Base-by-base conservation (phyloP, 805 yeast species). In the Komagataella kurtzmanii region DNA sequence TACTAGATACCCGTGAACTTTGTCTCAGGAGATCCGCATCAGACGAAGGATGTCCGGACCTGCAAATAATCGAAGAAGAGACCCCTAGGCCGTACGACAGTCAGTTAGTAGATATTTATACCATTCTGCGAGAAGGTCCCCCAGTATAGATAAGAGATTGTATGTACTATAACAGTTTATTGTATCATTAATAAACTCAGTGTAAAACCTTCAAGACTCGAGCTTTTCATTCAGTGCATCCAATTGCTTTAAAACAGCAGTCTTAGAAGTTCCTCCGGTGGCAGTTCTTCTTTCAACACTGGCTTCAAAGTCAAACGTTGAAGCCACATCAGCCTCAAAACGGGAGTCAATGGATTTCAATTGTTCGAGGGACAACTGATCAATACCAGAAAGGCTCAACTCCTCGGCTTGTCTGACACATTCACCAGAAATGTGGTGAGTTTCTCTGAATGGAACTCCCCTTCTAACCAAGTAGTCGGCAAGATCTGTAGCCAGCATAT, bases 371-470 rank as follows among this genome's bases (percentile, higher is more conserved):
- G 85, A 67, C 61, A 93, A 74, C 65, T 89, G 72, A 67, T 93
- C 98, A 65, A 93, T 93, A 51, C 97, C 97, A 6, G 83, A 71
- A 46, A 88, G 71, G 18, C 76, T 77, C 54, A 74, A 68, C 54
- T 79, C 90, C 72, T 93, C 99, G 5, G 98, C 97, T 47, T 71
- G 67, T 56, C 95, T 81, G 48, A 93, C 99, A 71, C 97, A 93
- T 68, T 89, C 96, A 53, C 99, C 99, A 6, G 97, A 88, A 55
- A 93, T 93, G 68, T 93, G 98, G 71, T 93, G 99, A 1, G 99
- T 93, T 71, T 93, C 98, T 74, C 99, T 88, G 73, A 93, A 93
- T 53, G 99, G 99, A 58, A 93, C 99, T 54, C 99, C 99, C 68
- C 85, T 90, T 72, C 97, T 84, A 50, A 93, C 99, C 57, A 93